Base-by-base conservation (phyloP, 148 eudicot species). In the Vaccinium corymbosum region DNA sequence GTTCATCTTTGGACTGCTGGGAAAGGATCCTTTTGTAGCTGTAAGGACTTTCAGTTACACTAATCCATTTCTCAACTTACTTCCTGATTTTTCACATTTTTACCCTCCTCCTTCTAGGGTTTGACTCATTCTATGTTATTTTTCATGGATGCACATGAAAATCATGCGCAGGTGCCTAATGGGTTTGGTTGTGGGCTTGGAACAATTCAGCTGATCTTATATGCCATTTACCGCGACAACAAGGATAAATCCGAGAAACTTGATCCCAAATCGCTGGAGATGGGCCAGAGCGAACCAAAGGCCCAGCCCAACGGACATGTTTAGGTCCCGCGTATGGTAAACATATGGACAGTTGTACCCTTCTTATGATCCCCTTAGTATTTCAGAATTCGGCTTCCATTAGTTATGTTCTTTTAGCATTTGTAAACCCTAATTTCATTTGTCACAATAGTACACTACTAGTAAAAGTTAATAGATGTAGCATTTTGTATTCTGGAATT, bases 1-100 rank as follows among this genome's bases (percentile, higher is more conserved):
- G 98, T 93, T 94, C 85, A 79, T 96, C 88, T 96, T 72, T 79
- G 98, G 97, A 29, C 90, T 96, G 51, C 88, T 96, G 6, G 98
- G 94, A 42, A 92, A 78, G 29, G 98, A 96, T 84, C 95, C 91
- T 78, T 96, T 91, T 78, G 75, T 96, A 35, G 88, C 89, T 66
- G 98, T 96, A 90, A 93, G 95, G 87, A 80, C 3, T 42, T 20
- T 35, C 38, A 22, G 20, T 15, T 32, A 4, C 2, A 12, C 2
- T 1, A 71, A 71, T 72, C 76, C 13, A 11, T 16, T 72, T 15
- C 76, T 72, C 76, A 61, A 61, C n/a, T 20, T 8, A 61, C 0
- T 4, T 17, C 19, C 8, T 61, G 66, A 61, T 4, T 5, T 17
- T 50, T 20, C 0, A 20, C 2, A 3, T 61, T 35, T 29, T 14